Base-by-base conservation (phyloP, 345 rosid genomes). In the Gossypium arboreum region DNA sequence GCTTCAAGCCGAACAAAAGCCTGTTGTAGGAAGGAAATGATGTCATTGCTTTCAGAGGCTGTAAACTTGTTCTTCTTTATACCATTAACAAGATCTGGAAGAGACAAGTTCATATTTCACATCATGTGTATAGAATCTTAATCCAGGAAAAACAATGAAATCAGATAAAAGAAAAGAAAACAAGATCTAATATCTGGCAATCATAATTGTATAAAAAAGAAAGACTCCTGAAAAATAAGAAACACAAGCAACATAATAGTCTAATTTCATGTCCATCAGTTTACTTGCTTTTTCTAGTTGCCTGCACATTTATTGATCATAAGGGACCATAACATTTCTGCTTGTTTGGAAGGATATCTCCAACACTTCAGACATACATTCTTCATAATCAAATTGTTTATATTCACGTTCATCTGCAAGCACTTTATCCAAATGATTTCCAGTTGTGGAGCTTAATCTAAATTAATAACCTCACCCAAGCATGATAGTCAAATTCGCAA, bases 1-100 rank as follows among this genome's bases (percentile, higher is more conserved):
- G 92, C 94, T 75, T 92, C 97, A 76, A 94, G 84, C 15, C 98
- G 89, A 76, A 85, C 84, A 83, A 81, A 85, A 64, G 98, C 98
- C 58, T 81, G 81, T 34, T 82, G 85, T 20, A 94, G 83, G 83
- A 94, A 94, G 73, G 91, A 80, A 76, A 86, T 83, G 66, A 94
- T 88, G 76, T 86, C 88, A 64, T 72, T 72, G 66, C 84, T 87
- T 76, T 91, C 97, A 48, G 75, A 62, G 69, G 77, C 80, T 52
- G 85, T 79, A 68, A 94, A 94, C 80, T 82, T 86, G 75, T 83
- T 82, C 59, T 81, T 75, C 80, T 88, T 78, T 52, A 92, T 67
- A 72, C 90, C 95, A 81, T 82, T 48, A 34, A 91, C 81, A 44
- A 94, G 71, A 81, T 91, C 98, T 92, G 82, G 48, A 61, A 73